Percentiles rank a stretch among this genome's conserved stretches.
Evolutionary conservation across 2,329 filamentous ascomycete genomes (phyloP).

Genomic region (Calonectria crousiana): DNA sequence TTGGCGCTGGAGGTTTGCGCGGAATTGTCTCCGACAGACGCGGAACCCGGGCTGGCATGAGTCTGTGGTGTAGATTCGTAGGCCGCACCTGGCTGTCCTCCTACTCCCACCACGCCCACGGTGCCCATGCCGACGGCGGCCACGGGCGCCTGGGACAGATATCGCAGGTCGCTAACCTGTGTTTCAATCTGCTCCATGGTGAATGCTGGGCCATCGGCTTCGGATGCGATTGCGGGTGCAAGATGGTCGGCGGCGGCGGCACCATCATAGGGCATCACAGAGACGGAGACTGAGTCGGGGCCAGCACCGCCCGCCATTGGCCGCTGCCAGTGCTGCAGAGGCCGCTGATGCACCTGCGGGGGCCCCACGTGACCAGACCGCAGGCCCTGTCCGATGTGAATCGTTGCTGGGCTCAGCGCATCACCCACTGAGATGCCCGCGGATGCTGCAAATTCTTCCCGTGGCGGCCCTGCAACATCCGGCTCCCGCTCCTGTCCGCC

Average conservation of each 20-base stretch:
- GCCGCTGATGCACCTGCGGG: background rate
- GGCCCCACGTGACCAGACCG: conserved; percentile 16
- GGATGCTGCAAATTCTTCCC: conserved; percentile 20
- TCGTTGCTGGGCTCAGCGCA: background rate
- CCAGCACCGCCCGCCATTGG: background rate
- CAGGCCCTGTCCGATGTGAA: conserved; percentile 10
- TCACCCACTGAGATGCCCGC: conserved; percentile 6
- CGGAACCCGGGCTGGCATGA: conserved; percentile 54
- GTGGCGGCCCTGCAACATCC: conserved; percentile 26
- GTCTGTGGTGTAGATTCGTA: conserved; percentile 49
- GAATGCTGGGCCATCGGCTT: conserved; percentile 37
- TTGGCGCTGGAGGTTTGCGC: conserved; percentile 49
- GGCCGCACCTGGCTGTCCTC: conserved; percentile 43
- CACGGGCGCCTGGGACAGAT: conserved; percentile 57
- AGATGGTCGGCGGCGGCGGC: conserved; percentile 17
- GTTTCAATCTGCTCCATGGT: conserved; percentile 67
- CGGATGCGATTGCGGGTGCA: conserved; percentile 16
- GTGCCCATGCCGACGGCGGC: conserved; percentile 38
- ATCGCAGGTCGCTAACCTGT: conserved; percentile 67
- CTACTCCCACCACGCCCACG: conserved; percentile 34
- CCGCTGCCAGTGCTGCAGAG: conserved; percentile 11
- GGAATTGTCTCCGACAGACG: conserved; percentile 64
- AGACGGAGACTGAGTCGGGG: conserved; percentile 18
- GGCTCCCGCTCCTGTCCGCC: background rate
- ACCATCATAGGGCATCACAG: conserved; percentile 28